A percentile compares a stretch with the other conserved stretches of the same genome.
Conservation (phyloP, 1,284 basidiomycete genomes). For the Inonotus hispidus region DNA sequence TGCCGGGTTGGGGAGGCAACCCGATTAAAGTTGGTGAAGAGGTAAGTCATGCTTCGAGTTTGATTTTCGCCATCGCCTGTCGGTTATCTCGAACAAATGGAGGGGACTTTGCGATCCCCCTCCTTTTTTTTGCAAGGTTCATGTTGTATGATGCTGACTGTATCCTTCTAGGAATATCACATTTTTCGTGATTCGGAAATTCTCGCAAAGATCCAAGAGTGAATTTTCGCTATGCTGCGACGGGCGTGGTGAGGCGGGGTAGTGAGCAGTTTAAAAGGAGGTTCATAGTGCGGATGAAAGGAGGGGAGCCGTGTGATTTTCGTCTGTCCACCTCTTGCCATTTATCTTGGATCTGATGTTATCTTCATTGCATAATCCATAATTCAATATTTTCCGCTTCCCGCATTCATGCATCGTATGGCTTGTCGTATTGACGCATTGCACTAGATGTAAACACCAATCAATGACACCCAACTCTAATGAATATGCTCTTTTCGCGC, state of each 20-base stretch:
- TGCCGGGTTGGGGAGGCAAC: constrained; percentile 96
- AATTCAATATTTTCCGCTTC: neutral
- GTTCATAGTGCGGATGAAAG: neutral
- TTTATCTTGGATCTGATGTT: neutral
- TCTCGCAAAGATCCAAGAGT: constrained; percentile 95
- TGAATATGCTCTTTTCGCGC: neutral
- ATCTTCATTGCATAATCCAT: neutral
- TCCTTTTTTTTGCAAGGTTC: too few species aligned
- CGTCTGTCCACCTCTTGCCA: neutral
- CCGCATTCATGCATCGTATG: neutral
- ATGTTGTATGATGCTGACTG: too few species aligned
- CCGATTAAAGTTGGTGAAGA: constrained; percentile 97
- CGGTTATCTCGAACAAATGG: too few species aligned
- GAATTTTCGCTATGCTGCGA: constrained; percentile 24
- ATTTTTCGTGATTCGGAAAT: constrained; percentile 96
- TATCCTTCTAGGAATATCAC: constrained; percentile 74
- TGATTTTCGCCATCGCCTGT: neutral
- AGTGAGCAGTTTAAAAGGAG: neutral
- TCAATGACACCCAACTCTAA: neutral
- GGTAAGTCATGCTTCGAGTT: constrained; percentile 43
- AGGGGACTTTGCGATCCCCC: too few species aligned
- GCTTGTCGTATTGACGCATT: neutral
- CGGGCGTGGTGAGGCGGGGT: neutral
- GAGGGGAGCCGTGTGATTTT: neutral
- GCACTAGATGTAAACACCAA: neutral